Evolutionary conservation across 352 stramenopile species (phyloP).

Genomic region (Globisporangium yorkense): DNA sequence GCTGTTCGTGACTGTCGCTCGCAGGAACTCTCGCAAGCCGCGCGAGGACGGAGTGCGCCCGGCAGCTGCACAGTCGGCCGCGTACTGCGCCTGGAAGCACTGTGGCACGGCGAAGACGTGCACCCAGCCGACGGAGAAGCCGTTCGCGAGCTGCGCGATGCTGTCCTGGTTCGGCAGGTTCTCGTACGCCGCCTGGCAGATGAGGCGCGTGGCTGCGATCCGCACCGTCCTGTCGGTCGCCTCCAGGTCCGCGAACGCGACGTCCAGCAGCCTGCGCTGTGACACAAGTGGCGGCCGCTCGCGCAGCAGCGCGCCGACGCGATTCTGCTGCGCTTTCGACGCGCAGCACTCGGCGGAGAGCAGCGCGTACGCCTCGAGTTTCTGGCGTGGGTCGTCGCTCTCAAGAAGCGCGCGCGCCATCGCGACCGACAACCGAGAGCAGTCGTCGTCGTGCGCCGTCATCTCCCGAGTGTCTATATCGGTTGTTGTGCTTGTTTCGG

Average conservation of each 20-base stretch:
- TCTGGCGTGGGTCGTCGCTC: constrained; percentile 21
- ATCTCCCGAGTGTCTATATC: no score
- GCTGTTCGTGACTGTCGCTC: constrained; percentile 20
- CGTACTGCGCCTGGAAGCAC: constrained; percentile 20
- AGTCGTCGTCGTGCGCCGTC: no score
- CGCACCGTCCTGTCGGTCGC: constrained; percentile 36
- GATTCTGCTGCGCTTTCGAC: constrained; percentile 35
- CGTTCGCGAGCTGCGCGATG: constrained; percentile 19
- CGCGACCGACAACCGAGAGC: no score
- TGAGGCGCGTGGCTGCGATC: constrained; percentile 31
- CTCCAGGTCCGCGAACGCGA: constrained; percentile 28
- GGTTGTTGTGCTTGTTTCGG: no score
- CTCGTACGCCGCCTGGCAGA: constrained; percentile 51
- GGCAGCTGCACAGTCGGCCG: background rate
- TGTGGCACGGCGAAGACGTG: constrained; percentile 43
- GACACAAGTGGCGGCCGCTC: constrained; percentile 3
- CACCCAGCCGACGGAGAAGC: constrained; percentile 47
- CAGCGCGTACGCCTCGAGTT: constrained; percentile 27
- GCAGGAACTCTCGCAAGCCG: constrained; percentile 24
- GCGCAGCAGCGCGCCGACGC: constrained; percentile 36
- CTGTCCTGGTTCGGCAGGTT: constrained; percentile 33
- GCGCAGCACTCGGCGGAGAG: constrained; percentile 26
- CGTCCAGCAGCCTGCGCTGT: constrained; percentile 12
- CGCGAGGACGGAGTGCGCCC: background rate
- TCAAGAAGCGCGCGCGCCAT: constrained; percentile 10